These are phyloP conservation scores for Tuber microsphaerosporum DNA, from an alignment of 495 filamentous ascomycete species.

Conservation along the genomic window DNA sequence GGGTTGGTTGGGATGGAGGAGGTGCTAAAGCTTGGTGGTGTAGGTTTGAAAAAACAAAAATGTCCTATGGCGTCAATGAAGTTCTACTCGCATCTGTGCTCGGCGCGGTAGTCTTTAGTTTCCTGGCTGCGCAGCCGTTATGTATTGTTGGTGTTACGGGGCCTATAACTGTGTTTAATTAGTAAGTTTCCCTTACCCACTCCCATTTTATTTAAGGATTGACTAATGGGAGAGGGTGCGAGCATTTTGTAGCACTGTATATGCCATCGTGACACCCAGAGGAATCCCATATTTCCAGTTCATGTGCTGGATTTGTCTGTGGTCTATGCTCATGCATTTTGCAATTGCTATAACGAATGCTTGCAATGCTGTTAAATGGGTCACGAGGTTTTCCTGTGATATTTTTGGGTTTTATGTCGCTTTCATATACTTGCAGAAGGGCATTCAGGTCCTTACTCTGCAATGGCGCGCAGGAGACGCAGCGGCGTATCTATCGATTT, in stretches of 20 bases:
- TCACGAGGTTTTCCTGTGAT: slow-evolving; percentile 78
- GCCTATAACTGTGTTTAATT: slow-evolving; percentile 81
- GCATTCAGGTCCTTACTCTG: slow-evolving; percentile 65
- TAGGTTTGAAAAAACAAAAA: slow-evolving; percentile 60
- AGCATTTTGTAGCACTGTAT: slow-evolving; percentile 55
- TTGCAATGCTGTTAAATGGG: slow-evolving; percentile 71
- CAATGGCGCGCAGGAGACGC: slow-evolving; percentile 54
- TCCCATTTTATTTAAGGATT: not conserved
- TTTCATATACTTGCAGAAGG: slow-evolving; percentile 79
- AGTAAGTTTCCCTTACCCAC: slow-evolving; percentile 44
- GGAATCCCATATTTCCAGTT: slow-evolving; percentile 71
- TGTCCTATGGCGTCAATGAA: slow-evolving; percentile 78
- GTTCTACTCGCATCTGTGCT: slow-evolving; percentile 71
- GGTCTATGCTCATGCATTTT: slow-evolving; percentile 77
- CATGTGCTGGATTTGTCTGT: slow-evolving; percentile 81
- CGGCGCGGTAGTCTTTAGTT: slow-evolving; percentile 66
- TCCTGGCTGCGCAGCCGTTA: slow-evolving; percentile 70
- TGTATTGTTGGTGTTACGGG: slow-evolving; percentile 81
- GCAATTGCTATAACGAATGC: slow-evolving; percentile 69
- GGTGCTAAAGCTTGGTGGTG: slow-evolving; percentile 3
- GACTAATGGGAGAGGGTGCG: not conserved
- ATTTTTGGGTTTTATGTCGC: slow-evolving; percentile 83
- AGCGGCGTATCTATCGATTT: slow-evolving; percentile 66
- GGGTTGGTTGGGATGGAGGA: not conserved
- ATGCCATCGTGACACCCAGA: slow-evolving; percentile 64